Evolutionary conservation across 139 green algal genomes (phyloP), one percentile per base, ranked within the genome.

Genomic region (Zygnema cylindricum): DNA sequence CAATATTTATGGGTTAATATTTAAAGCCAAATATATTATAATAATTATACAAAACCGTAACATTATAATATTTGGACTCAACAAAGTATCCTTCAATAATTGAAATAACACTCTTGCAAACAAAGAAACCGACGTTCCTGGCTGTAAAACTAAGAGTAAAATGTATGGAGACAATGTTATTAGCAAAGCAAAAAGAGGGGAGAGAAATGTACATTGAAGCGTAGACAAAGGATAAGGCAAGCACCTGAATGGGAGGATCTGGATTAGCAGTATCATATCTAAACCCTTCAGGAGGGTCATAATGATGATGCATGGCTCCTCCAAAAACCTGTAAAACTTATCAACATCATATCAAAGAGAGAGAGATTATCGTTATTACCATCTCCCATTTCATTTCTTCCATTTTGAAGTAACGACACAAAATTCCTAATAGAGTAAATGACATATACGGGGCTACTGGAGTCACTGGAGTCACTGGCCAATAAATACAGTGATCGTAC

Each of bases 251-350:
- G 2, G 93, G 94, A 0, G 86, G 69, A 82, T 95, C 93, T 32
- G 78, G 43, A 2, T 55, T 77, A 7, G 33, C 42, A 39, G 69
- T 83, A 36, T 92, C 94, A 55, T 77, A 98, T 43, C 92, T 87
- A 92, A 98, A 98, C 33, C 95, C 95, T 1, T 84, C 7, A 23
- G 95, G 96, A 0, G 96, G 92, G 0, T 93, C 93, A 82, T 98
- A 98, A 79, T 97, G 94, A 39, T 95, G 63, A 49, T 76, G 32
- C 63, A 92, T 36, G 11, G 49, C 39, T 33, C 89, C 93, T 43
- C 32, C 88, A 54, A 92, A 92, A 41, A 78, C 41, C 88, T 92
- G 84, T 21, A 82, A n/a, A n/a, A n/a, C n/a, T n/a, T n/a, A n/a
- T n/a, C n/a, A n/a, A n/a, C n/a, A n/a, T n/a, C n/a, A n/a, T n/a